Conservation (phyloP, 768 basidiomycete species). For the Sporobolomyces pararoseus region DNA sequence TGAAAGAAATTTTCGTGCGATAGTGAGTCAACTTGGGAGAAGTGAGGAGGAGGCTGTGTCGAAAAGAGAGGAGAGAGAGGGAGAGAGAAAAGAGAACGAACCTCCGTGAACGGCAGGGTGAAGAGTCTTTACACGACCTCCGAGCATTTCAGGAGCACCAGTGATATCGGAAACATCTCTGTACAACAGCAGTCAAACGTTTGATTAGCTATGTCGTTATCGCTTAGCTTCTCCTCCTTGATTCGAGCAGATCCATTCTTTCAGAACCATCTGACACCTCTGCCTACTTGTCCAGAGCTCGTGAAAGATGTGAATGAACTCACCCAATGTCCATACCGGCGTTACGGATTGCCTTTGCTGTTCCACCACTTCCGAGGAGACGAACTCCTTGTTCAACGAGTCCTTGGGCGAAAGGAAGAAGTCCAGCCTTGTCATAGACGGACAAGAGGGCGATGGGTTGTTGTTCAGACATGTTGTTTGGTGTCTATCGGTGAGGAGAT, state of each 20-base stretch:
- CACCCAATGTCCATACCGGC: constrained; percentile 85
- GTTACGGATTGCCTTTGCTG: constrained; percentile 94
- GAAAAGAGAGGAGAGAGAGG: not conserved
- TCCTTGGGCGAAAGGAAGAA: constrained; percentile 83
- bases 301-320: constrained; percentile 47
- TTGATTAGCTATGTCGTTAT: constrained; percentile 4
- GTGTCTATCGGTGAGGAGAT: not conserved
- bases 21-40: constrained; percentile 25
- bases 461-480: constrained; percentile 16
- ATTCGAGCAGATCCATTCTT: too few species aligned
- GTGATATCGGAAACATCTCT: constrained; percentile 98
- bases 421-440: constrained; percentile 90
- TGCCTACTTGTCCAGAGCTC: too few species aligned
- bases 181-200: constrained; percentile 20
- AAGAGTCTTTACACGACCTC: constrained; percentile 94
- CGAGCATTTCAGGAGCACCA: constrained; percentile 97
- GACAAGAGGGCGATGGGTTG: constrained; percentile 67
- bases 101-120: constrained; percentile 98
- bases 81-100: constrained; percentile 48
- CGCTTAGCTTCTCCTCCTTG: too few species aligned
- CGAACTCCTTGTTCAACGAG: constrained; percentile 75
- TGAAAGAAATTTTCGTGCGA: not conserved
- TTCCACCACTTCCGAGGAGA: constrained; percentile 91
- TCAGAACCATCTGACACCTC: too few species aligned
- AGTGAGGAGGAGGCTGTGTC: too few species aligned